These are phyloP conservation scores for Hypsizygus ulmarius DNA, from an alignment of 1,284 basidiomycete genomes.

Conservation along the genomic window DNA sequence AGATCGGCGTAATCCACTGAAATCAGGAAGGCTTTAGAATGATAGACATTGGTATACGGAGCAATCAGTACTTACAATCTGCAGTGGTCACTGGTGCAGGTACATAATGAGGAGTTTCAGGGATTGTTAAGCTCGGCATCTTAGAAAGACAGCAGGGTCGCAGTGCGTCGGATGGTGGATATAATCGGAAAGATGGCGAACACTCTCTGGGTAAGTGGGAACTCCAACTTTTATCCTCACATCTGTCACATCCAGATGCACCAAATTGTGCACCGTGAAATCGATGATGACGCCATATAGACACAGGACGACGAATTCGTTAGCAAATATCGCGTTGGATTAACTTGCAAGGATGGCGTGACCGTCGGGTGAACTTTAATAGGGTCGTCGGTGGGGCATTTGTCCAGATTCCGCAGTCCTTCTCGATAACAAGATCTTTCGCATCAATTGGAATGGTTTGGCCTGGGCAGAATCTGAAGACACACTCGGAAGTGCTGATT, in stretches of 20 bases:
- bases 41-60: background rate
- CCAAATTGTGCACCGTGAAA: too few relatives aligned
- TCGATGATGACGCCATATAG: constrained; percentile 2
- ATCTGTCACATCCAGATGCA: background rate
- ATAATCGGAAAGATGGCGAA: too few relatives aligned
- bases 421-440: too few relatives aligned
- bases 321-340: background rate
- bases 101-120: constrained; percentile 33
- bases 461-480: too few relatives aligned
- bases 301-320: background rate
- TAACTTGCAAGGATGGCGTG: too few relatives aligned
- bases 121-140: constrained; percentile 23
- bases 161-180: background rate
- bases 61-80: constrained; percentile 29
- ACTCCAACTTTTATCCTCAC: background rate
- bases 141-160: background rate
- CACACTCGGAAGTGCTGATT: too few relatives aligned
- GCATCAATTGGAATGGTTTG: too few relatives aligned
- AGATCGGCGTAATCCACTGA: constrained; percentile 69
- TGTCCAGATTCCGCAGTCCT: too few relatives aligned
- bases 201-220: too few relatives aligned
- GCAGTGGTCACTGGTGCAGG: constrained; percentile 34
- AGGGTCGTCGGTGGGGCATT: too few relatives aligned
- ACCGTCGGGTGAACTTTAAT: too few relatives aligned
- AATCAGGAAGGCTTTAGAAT: background rate